Evolutionary conservation across 1,284 basidiomycete genomes (phyloP), one percentile per base, ranked within the genome.

Genomic region (Sporisorium sorghi): DNA sequence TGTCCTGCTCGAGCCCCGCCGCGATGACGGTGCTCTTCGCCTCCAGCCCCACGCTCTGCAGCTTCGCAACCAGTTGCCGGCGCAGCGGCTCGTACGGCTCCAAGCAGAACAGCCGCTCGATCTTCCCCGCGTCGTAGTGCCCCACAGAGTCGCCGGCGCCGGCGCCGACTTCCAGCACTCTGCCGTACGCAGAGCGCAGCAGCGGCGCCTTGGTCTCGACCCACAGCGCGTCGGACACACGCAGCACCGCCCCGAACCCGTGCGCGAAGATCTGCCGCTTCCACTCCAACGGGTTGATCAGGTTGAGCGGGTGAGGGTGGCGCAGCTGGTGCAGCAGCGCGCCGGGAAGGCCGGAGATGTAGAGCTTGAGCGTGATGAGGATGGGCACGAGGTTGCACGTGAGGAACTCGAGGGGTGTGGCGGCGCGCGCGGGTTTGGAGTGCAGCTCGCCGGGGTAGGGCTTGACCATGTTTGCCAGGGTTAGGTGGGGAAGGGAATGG

Each of bases 141-240:
- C 60, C 62, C 4, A 78, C 50, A 8, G 63, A 68, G 24, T 65
- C 47, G 1, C 79, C 79, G 0, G 66, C 55, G 3, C 79, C 79
- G 1, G 79, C 79, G 17, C 79, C 79, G 26, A 80, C 54, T 47
- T 80, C 79, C 32, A 80, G 58, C 11, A 79, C 71, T 0, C 58
- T 48, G 1, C 79, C 79, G 21, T 66, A 50, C 15, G 79, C 79
- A 2, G 48, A n/a, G 2, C 15, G 39, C 23, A 80, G 48, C 6
- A 77, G 33, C 11, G 63, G 56, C 28, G 42, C 40, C 56, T 79
- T 77, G 35, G 65, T 40, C 19, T 68, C 44, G 9, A 32, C 30
- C n/a, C 52, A 68, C 42, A 50, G 32, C 52, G 58, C 48, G 35
- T 79, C 70, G 2, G 58, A 37, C 4, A 11, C 28, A 0, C 42